phyloP scores from a whole-genome alignment of 2,329 filamentous ascomycete genomes.

The Colletotrichum chlorophyti region DNA sequence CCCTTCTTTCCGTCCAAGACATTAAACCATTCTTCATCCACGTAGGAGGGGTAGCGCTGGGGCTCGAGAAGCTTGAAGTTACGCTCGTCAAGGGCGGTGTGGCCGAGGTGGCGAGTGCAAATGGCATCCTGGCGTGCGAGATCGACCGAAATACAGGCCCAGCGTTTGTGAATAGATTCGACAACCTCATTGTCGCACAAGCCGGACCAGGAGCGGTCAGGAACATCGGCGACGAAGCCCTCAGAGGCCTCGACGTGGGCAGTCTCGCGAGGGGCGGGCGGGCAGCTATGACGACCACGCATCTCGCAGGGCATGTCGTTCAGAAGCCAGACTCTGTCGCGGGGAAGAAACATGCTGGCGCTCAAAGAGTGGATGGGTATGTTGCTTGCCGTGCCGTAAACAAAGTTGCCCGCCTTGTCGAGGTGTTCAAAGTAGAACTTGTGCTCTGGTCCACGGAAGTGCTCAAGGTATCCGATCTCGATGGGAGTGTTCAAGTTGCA shows the following conservation, averaged over 20 bases:
- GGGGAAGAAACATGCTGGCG: slow-evolving; percentile 59
- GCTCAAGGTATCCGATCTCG: slow-evolving; percentile 58
- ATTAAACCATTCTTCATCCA: too few species aligned
- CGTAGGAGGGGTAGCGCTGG: slow-evolving; percentile 8
- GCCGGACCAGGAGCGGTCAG: slow-evolving; percentile 48
- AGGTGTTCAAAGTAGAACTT: slow-evolving; percentile 56
- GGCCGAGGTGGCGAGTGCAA: slow-evolving; percentile 42
- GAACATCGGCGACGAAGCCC: slow-evolving; percentile 1
- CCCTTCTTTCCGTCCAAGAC: too few species aligned
- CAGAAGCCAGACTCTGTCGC: slow-evolving; percentile 50
- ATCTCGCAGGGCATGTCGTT: slow-evolving; percentile 33
- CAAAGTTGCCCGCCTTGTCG: slow-evolving; percentile 55
- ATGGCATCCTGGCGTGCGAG: slow-evolving; percentile 33
- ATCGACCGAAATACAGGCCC: slow-evolving; percentile 1
- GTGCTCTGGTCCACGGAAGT: slow-evolving; percentile 57
- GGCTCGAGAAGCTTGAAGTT: slow-evolving; percentile 35
- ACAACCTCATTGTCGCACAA: slow-evolving; percentile 48
- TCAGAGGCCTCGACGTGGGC: neutral
- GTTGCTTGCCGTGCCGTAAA: slow-evolving; percentile 53
- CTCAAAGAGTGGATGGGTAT: slow-evolving; percentile 61
- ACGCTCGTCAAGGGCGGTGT: slow-evolving; percentile 47
- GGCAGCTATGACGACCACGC: slow-evolving; percentile 28
- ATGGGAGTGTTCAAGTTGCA: slow-evolving; percentile 60
- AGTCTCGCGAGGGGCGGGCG: neutral
- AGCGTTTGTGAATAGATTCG: slow-evolving; percentile 3